Evolutionary conservation across 140 eudicot genomes (phyloP).

Genomic region (Bidens hawaiensis): DNA sequence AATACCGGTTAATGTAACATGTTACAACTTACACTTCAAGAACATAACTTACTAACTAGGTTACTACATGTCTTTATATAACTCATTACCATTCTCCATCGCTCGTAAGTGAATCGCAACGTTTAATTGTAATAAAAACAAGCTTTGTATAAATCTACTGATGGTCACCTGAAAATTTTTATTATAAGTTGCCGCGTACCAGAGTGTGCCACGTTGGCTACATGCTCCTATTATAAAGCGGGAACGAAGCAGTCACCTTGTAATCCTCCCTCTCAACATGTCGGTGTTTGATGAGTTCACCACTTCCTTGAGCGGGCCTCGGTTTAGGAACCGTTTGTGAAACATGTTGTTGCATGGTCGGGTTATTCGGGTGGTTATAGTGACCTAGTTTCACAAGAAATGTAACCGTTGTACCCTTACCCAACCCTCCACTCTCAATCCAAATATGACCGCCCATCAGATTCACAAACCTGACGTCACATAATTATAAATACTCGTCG

Average conservation of each 20-base stretch:
- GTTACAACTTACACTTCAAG: not conserved
- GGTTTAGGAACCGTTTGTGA: conserved; percentile 22
- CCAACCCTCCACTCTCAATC: conserved; percentile 62
- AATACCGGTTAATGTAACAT: not conserved
- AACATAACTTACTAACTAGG: not conserved
- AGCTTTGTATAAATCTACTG: conserved; percentile 12
- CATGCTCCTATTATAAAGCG: conserved; percentile 37
- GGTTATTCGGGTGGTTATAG: conserved; percentile 34
- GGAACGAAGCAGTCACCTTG: conserved; percentile 31
- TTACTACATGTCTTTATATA: not conserved
- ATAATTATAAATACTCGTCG: conserved; percentile 3
- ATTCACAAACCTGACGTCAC: conserved; percentile 49
- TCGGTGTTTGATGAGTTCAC: conserved; percentile 47
- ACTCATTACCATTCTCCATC: not conserved
- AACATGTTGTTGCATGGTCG: conserved; percentile 30
- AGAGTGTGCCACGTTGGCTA: conserved; percentile 7
- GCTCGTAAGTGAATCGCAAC: conserved; percentile 17
- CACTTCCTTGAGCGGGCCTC: conserved; percentile 47
- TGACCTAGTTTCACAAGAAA: conserved; percentile 50
- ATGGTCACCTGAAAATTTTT: conserved; percentile 1
- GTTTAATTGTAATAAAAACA: not conserved
- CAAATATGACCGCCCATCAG: conserved; percentile 73
- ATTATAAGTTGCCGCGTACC: not conserved
- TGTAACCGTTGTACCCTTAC: conserved; percentile 53
- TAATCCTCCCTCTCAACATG: conserved; percentile 32